Percentiles rank a stretch among this genome's conserved stretches.
phyloP scores from a whole-genome alignment of 139 green algal genomes.

The Marvania coccoides region DNA sequence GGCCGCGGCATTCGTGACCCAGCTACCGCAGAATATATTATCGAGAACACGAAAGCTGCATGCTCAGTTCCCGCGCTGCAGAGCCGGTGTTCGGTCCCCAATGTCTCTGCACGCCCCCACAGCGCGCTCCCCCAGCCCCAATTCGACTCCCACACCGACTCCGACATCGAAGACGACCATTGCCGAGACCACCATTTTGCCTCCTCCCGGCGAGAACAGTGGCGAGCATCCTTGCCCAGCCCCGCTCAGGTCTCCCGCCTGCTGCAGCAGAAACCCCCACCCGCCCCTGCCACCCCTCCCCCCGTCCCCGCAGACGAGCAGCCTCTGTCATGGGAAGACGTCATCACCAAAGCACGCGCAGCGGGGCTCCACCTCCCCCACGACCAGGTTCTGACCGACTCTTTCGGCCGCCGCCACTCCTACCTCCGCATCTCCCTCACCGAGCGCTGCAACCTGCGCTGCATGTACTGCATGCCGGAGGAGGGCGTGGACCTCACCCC shows the following conservation, averaged over 20 bases:
- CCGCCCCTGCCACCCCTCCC: neutral
- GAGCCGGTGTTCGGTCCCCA: no score
- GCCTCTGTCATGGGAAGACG: neutral
- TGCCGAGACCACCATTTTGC: neutral
- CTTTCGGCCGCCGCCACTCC: conserved; percentile 69
- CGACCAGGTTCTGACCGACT: conserved; percentile 62
- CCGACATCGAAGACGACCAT: neutral
- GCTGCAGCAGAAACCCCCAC: neutral
- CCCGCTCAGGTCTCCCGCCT: neutral
- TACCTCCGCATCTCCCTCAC: conserved; percentile 98
- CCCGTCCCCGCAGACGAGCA: neutral
- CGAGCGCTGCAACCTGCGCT: conserved; percentile 97
- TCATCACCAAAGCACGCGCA: neutral
- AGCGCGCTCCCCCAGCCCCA: neutral
- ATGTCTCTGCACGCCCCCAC: no score
- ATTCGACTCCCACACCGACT: neutral
- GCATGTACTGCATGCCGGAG: conserved; percentile 97
- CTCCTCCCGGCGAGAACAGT: neutral
- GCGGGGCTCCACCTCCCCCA: no score
- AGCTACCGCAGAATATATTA: no score
- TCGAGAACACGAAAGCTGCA: no score
- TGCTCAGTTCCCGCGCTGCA: no score
- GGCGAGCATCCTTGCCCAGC: neutral
- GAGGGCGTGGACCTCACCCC: conserved; percentile 89
- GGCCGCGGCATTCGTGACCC: no score